Base-by-base conservation (phyloP, 768 basidiomycete genomes). In the Kwoniella botswanensis region DNA sequence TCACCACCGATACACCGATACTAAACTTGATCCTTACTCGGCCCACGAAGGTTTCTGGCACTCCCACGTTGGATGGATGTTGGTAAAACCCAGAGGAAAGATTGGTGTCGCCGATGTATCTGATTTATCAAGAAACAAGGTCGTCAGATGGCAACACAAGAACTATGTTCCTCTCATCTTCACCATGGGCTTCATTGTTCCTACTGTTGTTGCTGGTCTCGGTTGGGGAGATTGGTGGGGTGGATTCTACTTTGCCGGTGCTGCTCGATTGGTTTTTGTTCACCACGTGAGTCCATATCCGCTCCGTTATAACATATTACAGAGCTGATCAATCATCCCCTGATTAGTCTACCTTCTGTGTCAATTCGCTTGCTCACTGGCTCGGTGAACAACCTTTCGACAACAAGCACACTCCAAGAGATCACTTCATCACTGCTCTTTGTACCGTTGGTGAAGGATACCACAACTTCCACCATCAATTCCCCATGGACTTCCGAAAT, bases 381-480 rank as follows among this genome's bases (percentile, higher is more conserved):
- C 89, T 98, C 71, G 94, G 94, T 60, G 93, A 94, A 71, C 86
- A 91, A 9, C 92, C 93, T 24, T 96, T 94, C 79, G 94, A 96
- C 84, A 93, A 94, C 88, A 95, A 94, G 86, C 93, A 94, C 84
- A 92, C 93, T 10, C 94, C 94, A 18, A 88, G 91, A 63, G 93
- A 96, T 84, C 94, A 95, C 84, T 82, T 94, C 71, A 82, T 95
- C 81, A 95, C 94, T 41, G 94, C 94, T 2, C 86, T 97, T 41
- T 90, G 89, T 71, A 97, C 94, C 46, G 90, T 95, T 78, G 94
- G 94, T 65, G 94, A 98, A 84, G 94, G 94, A 17, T 98, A 98
- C 86, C 94, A 98, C 87, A 98, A 98, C 85, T 96, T 96, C 89
- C 94, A 98, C 86, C 94, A 98, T 80, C 92, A 94, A 74, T 96